phyloP scores from a whole-genome alignment of 768 basidiomycete genomes.

The Boletus speciosus region DNA sequence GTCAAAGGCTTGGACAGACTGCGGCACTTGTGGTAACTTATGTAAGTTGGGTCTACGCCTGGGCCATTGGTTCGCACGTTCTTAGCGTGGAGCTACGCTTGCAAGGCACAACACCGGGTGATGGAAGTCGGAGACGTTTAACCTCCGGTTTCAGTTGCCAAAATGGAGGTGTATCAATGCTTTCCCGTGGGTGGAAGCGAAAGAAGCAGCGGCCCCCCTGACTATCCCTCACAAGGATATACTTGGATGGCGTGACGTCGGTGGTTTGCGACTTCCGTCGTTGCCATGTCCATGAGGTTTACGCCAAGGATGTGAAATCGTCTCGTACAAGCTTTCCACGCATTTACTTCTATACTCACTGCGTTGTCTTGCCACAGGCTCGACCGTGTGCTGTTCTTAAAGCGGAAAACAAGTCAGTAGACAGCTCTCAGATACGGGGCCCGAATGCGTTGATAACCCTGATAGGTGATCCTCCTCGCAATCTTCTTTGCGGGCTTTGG shows the following conservation, averaged over 20 bases:
- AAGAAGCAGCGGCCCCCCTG: not conserved
- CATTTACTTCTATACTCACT: not conserved
- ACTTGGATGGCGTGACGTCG: constrained; percentile 10
- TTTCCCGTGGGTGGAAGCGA: constrained; percentile 7
- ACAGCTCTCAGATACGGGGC: not conserved
- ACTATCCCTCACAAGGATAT: not conserved
- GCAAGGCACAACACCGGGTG: not conserved
- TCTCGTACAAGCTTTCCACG: not conserved
- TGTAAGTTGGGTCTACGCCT: too few species aligned
- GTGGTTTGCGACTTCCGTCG: constrained; percentile 18
- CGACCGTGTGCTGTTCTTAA: not conserved
- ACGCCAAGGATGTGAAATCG: not conserved
- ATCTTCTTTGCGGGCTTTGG: not conserved
- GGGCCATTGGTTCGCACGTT: too few species aligned
- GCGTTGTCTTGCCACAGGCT: not conserved
- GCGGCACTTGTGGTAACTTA: too few species aligned
- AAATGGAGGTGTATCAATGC: not conserved
- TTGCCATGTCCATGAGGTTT: constrained; percentile 9
- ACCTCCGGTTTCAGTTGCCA: constrained; percentile 20
- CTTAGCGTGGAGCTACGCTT: too few species aligned
- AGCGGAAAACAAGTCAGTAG: constrained; percentile 9
- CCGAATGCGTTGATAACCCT: not conserved
- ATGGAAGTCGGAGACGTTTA: constrained; percentile 24
- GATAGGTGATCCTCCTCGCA: not conserved
- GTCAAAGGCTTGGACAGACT: too few species aligned